Evolutionary conservation across 805 yeast species (phyloP).

Genomic region (Starmerella vaccinii): DNA sequence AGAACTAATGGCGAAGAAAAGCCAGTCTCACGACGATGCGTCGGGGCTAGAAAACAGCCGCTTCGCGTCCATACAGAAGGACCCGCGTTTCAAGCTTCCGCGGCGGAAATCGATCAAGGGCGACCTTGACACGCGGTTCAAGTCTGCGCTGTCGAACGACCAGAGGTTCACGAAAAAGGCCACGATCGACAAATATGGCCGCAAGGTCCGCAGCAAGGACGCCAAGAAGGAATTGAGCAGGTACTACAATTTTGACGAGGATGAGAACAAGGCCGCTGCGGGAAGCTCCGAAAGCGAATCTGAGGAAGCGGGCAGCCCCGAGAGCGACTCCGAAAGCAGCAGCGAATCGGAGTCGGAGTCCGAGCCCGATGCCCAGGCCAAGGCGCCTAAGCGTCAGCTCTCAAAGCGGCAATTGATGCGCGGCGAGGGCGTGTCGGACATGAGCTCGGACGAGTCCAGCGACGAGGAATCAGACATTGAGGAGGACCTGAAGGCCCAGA

Average conservation of each 20-base stretch:
- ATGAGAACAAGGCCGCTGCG: conserved; percentile 23
- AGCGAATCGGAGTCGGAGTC: conserved; percentile 16
- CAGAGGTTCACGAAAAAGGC: conserved; percentile 49
- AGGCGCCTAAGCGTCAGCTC: background rate
- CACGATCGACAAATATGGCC: conserved; percentile 78
- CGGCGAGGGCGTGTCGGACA: conserved; percentile 19
- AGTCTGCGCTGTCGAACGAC: conserved; percentile 47
- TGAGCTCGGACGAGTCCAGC: conserved; percentile 9
- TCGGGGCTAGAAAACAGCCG: conserved; percentile 47
- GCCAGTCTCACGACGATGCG: background rate
- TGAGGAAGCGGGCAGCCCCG: conserved; percentile 5
- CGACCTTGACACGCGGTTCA: conserved; percentile 78
- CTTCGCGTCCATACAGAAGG: conserved; percentile 67
- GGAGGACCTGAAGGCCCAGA: conserved; percentile 20
- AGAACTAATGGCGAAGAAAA: background rate
- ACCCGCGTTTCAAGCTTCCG: conserved; percentile 79
- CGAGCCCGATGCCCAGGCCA: conserved; percentile 7
- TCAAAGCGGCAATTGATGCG: conserved; percentile 23
- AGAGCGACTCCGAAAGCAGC: background rate
- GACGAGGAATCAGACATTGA: conserved; percentile 8
- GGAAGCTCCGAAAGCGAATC: conserved; percentile 9
- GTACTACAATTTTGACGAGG: conserved; percentile 48
- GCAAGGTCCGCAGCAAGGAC: conserved; percentile 46
- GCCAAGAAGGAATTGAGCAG: conserved; percentile 48
- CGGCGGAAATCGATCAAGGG: conserved; percentile 59